A percentile compares a stretch with the other conserved stretches of the same genome.
Evolutionary conservation across 495 filamentous ascomycete species (phyloP).

Genomic region (Tricharina praecox): DNA sequence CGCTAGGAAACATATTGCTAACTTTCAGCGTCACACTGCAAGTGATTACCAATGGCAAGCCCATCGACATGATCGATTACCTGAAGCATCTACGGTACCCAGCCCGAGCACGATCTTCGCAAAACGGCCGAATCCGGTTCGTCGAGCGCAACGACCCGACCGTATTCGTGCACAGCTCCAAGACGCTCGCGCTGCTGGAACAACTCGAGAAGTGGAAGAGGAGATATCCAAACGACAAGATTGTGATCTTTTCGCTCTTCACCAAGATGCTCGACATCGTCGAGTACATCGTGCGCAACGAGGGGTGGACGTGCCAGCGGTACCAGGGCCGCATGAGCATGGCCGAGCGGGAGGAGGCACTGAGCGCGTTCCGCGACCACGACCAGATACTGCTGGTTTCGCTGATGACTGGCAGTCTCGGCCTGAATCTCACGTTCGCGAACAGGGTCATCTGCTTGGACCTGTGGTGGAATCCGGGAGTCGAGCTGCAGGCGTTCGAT

Average conservation of each 20-base stretch:
- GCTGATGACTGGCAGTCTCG: slow-evolving; percentile 33
- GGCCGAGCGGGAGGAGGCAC: slow-evolving; percentile 8
- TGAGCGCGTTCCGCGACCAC: slow-evolving; percentile 1
- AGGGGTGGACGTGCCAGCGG: slow-evolving; percentile 1
- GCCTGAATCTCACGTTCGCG: slow-evolving; percentile 38
- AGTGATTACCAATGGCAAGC: too few relatives aligned
- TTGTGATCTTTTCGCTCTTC: slow-evolving; percentile 22
- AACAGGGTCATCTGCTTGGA: slow-evolving; percentile 44
- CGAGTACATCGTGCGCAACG: slow-evolving; percentile 27
- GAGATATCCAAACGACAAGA: slow-evolving; percentile 13
- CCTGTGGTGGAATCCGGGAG: slow-evolving; percentile 42
- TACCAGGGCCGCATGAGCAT: slow-evolving; percentile 21
- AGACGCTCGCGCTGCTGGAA: slow-evolving; percentile 11
- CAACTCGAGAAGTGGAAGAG: slow-evolving; percentile 13
- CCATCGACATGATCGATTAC: too few relatives aligned
- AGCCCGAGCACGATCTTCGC: too few relatives aligned
- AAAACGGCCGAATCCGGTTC: too few relatives aligned
- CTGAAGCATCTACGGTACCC: too few relatives aligned
- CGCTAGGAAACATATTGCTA: too few relatives aligned
- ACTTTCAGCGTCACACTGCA: too few relatives aligned
- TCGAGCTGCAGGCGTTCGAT: slow-evolving; percentile 30
- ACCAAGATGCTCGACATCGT: slow-evolving; percentile 25
- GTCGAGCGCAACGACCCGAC: too few relatives aligned
- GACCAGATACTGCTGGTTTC: slow-evolving; percentile 33
- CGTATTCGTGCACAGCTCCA: slow-evolving; percentile 11